Evolutionary conservation across 148 eudicot genomes (phyloP), one percentile per base, ranked within the genome.

Genomic region (Fagopyrum tataricum): DNA sequence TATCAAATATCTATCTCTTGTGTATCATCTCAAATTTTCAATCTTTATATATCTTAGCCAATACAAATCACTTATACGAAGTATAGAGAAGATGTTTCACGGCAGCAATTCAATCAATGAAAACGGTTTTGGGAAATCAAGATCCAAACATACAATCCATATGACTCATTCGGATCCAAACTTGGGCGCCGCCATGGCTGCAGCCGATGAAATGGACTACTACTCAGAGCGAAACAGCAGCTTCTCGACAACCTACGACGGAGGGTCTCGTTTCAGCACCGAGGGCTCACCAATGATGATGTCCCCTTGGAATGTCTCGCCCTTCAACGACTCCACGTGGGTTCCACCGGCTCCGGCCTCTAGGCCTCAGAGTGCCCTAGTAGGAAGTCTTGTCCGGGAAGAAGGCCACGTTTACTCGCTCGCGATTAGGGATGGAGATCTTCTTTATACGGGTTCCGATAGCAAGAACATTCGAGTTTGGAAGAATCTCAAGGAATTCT

Each of bases 381-480:
- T 74, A 15, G 76, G 76, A 12, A 59, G 70, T 41, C 53, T 74
- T 1, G 76, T 74, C 18, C 76, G 76, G 0, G 76, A 74, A 17
- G 76, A 74, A 21, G 76, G 76, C 24, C 76, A 74, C 42, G 21
- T 74, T 3, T 74, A 74, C 70, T 74, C 76, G 6, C 66, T 74
- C 31, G 71, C 76, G 11, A 62, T 71, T 23, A 12, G 53, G 21
- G 26, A 49, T 51, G 48, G 68, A 4, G 55, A 44, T 41, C 55
- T 74, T 31, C 70, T 74, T 6, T 74, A 74, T 42, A 62, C 76
- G 10, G 76, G 76, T 0, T 73, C 76, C 18, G 76, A 73, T 7
- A 73, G 76, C 49, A 73, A 59, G 69, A 74, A 74, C 44, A 64
- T 74, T 6, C 76, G 76, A 12, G 76, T 74, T 8, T 74, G 76